Base-by-base conservation (phyloP, 2,329 filamentous ascomycete genomes). In the Cladobotryum mycophilum region DNA sequence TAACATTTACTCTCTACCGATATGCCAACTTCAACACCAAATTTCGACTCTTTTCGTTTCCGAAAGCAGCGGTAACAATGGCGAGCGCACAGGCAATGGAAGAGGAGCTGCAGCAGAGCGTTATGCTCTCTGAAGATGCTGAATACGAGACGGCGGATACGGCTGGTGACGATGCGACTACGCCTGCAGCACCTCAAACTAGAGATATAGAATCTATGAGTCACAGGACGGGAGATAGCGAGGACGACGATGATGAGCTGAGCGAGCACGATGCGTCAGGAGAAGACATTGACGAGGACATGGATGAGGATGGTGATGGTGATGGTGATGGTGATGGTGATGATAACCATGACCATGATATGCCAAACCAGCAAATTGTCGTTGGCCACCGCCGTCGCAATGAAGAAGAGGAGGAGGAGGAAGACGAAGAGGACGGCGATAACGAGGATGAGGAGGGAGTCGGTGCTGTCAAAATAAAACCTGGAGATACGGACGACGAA, bases 61-160 rank as follows among this genome's bases (percentile, higher is more conserved):
- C 53, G 54, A 56, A 60, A 57, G 58, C 57, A 58, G 56, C 55
- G 56, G 58, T 59, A 58, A 67, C 56, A 43, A 79, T 79, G 75
- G 65, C 73, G 47, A 78, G 72, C 58, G 71, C 74, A 49, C 77
- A 79, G 59, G 68, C 74, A 45, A 80, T 78, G 67, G 74, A 81
- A 61, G 78, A 82, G 53, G 76, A 81, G 63, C 69, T 80, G 51
- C 79, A 80, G 59, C 76, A 79, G 58, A 80, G 76, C 62, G 74
- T 73, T 41, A 67, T 76, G 56, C 68, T 75, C 50, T 78, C 76
- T 5, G 76, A 78, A 51, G 74, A 73, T 50, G 71, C 70, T 45
- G 72, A 74, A 35, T 74, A 72, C 49, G 68, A 65, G 45, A 65
- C 58, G 13, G 56, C 56, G n/a, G 60, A 69, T 22, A 61, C 62